A percentile compares a stretch with the other conserved stretches of the same genome.
Evolutionary conservation across 257 asterid genomes (phyloP).

Genomic region (Salvia splendens): DNA sequence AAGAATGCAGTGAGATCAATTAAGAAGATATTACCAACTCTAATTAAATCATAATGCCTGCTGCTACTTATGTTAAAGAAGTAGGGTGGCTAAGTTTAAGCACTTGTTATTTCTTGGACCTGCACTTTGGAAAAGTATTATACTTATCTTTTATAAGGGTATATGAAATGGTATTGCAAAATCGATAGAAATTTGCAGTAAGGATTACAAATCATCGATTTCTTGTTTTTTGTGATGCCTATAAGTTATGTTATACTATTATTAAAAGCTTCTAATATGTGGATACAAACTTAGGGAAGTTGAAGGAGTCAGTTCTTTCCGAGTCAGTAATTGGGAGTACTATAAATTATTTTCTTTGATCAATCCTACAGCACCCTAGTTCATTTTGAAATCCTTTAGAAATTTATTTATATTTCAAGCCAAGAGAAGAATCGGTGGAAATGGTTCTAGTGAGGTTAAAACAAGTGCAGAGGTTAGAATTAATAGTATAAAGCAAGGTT

Average conservation of each 20-base stretch:
- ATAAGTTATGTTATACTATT: background rate
- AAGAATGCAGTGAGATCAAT: no score
- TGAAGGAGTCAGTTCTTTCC: conserved; percentile 3
- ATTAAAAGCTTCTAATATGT: conserved; percentile 5
- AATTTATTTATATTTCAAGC: conserved; percentile 11
- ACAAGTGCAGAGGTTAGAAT: conserved; percentile 10
- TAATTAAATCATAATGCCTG: no score
- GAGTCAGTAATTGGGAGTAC: conserved; percentile 9
- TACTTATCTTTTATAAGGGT: background rate
- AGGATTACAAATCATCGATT: conserved; percentile 17
- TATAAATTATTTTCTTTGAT: background rate
- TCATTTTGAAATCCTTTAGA: background rate
- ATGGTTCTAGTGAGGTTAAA: conserved; percentile 6
- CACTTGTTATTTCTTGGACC: conserved; percentile 7
- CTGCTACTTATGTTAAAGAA: no score
- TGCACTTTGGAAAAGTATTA: background rate
- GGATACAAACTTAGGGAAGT: background rate
- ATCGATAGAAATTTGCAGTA: background rate
- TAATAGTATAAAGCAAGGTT: conserved; percentile 30
- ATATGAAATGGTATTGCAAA: conserved; percentile 12
- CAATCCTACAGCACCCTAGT: background rate
- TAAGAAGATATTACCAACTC: no score
- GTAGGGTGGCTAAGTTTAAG: no score
- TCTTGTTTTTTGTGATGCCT: background rate
- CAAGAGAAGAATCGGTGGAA: background rate